Evolutionary conservation across 306 rosid species (phyloP), one percentile per base, ranked within the genome.

Genomic region (Betula pendula): DNA sequence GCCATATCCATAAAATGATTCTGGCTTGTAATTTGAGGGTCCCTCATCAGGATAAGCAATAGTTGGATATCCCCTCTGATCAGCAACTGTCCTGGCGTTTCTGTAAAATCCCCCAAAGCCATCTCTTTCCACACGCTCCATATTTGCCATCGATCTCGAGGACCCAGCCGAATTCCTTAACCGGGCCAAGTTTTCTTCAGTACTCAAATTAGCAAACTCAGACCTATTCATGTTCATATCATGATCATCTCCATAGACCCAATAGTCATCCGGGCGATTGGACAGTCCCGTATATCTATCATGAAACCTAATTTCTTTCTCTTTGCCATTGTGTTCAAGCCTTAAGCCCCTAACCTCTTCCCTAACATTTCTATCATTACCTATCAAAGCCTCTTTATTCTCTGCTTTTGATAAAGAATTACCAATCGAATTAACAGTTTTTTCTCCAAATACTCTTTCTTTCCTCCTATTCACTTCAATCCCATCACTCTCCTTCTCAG

Each of bases 11-110:
- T 79, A 62, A 59, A 44, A 79, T 7, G 49, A 31, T 56, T 83
- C 74, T 35, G 80, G 65, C 35, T 42, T 72, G 19, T 77, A 75
- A 75, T 70, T 87, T 44, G 86, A 87, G 22, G 88, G 84, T 55
- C 86, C 82, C 63, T 79, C 90, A 2, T 78, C 65, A 17, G 74
- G 71, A 81, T 79, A 81, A 43, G 53, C 68, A 58, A 65, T 77
- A 66, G 65, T 71, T 12, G 69, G 75, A 13, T 74, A 13, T 79
- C 88, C 81, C 42, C 42, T 48, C 45, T 60, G 76, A 72, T 51
- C 85, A 73, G 68, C 58, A 70, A 38, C 69, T 3, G 48, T 75
- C 76, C 50, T 35, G 49, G 80, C 27, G 47, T 68, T 82, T 8
- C 80, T 72, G 45, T 75, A 66, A 38, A 70, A 84, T 55, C 75